A percentile compares a stretch with the other conserved stretches of the same genome.
Conservation (phyloP, 2,329 filamentous ascomycete genomes). For the Botryotinia calthae region DNA sequence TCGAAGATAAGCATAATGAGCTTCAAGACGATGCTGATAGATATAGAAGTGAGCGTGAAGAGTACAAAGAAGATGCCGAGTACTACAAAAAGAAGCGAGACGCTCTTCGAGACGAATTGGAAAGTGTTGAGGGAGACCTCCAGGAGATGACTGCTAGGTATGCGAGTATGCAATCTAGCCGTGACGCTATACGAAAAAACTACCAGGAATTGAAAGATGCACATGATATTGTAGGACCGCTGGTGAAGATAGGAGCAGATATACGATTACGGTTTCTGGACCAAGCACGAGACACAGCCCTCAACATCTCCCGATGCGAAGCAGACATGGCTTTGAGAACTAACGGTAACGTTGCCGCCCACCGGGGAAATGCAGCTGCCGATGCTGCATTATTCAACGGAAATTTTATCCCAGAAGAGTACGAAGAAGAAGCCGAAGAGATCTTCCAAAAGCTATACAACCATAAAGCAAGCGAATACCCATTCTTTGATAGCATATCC, state of each 20-base stretch:
- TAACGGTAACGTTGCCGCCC: conserved; percentile 19
- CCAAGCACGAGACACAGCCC: not conserved
- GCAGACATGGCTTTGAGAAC: not conserved
- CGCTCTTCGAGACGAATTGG: not conserved
- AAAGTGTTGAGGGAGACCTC: not conserved
- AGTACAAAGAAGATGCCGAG: not conserved
- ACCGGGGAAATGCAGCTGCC: not conserved
- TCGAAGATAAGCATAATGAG: not conserved
- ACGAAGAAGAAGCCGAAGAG: not conserved
- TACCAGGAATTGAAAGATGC: not conserved
- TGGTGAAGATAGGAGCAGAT: conserved; percentile 19
- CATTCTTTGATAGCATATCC: not conserved
- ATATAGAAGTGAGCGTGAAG: not conserved
- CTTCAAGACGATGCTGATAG: not conserved
- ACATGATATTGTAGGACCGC: not conserved
- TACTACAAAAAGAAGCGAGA: not conserved
- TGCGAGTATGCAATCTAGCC: too few species aligned
- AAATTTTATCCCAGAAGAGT: not conserved
- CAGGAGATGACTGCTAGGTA: not conserved
- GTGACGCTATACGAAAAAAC: too few species aligned
- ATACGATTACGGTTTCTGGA: conserved; percentile 14
- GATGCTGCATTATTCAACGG: conserved; percentile 11
- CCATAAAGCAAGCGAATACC: not conserved
- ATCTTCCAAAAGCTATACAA: not conserved
- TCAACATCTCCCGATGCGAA: not conserved